Conservation (phyloP, 2,329 filamentous ascomycete species). For the Penicillium sp. region DNA sequence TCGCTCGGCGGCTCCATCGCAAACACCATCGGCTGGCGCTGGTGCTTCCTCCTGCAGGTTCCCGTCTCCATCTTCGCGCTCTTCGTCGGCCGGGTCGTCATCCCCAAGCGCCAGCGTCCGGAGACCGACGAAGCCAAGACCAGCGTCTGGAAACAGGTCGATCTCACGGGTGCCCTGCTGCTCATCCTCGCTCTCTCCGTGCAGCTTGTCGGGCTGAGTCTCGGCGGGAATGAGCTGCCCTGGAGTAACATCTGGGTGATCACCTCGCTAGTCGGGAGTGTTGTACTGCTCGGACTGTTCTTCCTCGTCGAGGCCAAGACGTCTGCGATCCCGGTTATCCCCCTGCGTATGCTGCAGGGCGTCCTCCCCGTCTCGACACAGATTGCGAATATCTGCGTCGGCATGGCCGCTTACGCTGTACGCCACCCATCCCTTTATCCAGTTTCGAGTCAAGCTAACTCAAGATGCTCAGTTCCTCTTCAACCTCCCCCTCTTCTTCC, state of each 20-base stretch:
- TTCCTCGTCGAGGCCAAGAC: slow-evolving; percentile 48
- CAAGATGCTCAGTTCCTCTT: slow-evolving; percentile 49
- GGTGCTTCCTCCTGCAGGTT: slow-evolving; percentile 65
- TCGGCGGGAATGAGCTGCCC: slow-evolving; percentile 53
- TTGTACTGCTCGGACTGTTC: slow-evolving; percentile 44
- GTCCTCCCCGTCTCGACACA: slow-evolving; percentile 60
- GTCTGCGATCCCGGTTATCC: slow-evolving; percentile 51
- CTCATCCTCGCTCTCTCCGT: slow-evolving; percentile 63
- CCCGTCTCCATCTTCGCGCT: slow-evolving; percentile 64
- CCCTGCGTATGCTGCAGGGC: slow-evolving; percentile 59
- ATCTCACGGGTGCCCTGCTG: slow-evolving; percentile 62
- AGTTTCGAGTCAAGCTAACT: background rate
- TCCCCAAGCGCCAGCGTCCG: slow-evolving; percentile 50
- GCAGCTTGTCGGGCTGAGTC: slow-evolving; percentile 54
- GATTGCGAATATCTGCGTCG: slow-evolving; percentile 64
- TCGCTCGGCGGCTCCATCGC: slow-evolving; percentile 51
- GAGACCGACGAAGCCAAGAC: background rate
- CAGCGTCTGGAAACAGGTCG: slow-evolving; percentile 60
- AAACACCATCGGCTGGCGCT: slow-evolving; percentile 52
- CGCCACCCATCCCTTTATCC: slow-evolving; percentile 28
- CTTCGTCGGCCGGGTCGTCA: slow-evolving; percentile 57
- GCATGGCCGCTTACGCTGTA: slow-evolving; percentile 67
- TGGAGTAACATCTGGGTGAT: slow-evolving; percentile 51
- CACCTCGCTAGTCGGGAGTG: slow-evolving; percentile 42
- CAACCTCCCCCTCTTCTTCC: slow-evolving; percentile 52